phyloP scores from a whole-genome alignment of 495 filamentous ascomycete genomes.

The Aspergillus sclerotiicarbonarius region DNA sequence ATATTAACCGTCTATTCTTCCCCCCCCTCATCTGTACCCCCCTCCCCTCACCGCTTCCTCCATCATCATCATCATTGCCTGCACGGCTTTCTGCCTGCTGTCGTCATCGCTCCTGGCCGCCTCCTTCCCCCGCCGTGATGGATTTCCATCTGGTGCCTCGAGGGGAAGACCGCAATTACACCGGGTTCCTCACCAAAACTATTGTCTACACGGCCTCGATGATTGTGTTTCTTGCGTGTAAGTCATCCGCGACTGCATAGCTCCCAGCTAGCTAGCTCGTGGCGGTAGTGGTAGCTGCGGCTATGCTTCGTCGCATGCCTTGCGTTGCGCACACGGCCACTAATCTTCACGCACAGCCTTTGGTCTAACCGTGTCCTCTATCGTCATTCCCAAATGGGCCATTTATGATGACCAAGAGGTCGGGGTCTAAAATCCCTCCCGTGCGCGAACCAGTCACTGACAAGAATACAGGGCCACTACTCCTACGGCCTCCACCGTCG shows the following conservation, averaged over 20 bases:
- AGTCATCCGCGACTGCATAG: conserved; percentile 21
- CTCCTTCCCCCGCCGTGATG: conserved; percentile 23
- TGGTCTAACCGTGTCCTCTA: conserved; percentile 70
- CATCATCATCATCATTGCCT: neutral
- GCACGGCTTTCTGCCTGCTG: conserved; percentile 11
- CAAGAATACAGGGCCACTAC: conserved; percentile 51
- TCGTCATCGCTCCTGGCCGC: conserved; percentile 8
- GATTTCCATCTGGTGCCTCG: conserved; percentile 45
- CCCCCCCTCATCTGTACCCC: neutral
- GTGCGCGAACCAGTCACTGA: neutral
- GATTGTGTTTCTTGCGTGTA: conserved; percentile 60
- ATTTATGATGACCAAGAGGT: conserved; percentile 65
- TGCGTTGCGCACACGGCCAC: conserved; percentile 5
- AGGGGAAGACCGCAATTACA: conserved; percentile 45
- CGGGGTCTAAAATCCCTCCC: conserved; percentile 8
- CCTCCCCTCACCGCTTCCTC: neutral
- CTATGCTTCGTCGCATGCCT: neutral
- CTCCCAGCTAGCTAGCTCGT: neutral
- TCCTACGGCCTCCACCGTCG: conserved; percentile 76
- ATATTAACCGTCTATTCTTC: neutral
- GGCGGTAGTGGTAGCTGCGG: neutral
- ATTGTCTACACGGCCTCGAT: conserved; percentile 59
- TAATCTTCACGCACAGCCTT: conserved; percentile 54
- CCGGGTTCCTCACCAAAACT: conserved; percentile 47
- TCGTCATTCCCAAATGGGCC: conserved; percentile 77